Percentiles rank a stretch among this genome's conserved stretches.
Evolutionary conservation across 2,329 filamentous ascomycete species (phyloP).

Genomic region (Ophiosphaerella herpotricha): DNA sequence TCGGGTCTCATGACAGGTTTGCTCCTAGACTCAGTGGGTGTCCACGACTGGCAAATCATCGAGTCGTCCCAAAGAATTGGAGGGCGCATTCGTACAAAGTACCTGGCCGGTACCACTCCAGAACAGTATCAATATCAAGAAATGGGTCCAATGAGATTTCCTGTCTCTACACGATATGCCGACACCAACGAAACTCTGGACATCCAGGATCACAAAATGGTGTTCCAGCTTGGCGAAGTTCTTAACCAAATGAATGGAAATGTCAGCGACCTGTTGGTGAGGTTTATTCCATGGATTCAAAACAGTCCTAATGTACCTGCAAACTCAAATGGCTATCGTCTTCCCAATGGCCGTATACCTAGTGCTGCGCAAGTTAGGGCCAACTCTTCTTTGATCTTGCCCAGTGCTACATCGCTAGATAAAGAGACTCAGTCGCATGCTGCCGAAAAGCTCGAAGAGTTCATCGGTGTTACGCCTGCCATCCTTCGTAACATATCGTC

Average conservation of each 20-base stretch:
- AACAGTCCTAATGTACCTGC: constrained; percentile 58
- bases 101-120: constrained; percentile 62
- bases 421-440: constrained; percentile 23
- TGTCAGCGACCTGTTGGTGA: constrained; percentile 54
- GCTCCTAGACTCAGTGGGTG: constrained; percentile 57
- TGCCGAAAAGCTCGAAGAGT: constrained; percentile 23
- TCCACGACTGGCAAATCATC: constrained; percentile 65
- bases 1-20: constrained; percentile 63
- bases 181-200: constrained; percentile 61
- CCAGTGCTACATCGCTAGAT: constrained; percentile 20
- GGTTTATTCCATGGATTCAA: constrained; percentile 68
- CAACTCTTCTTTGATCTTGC: constrained; percentile 28
- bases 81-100: constrained; percentile 67
- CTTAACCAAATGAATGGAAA: constrained; percentile 65
- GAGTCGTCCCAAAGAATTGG: constrained; percentile 66
- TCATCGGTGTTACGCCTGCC: constrained; percentile 24
- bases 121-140: constrained; percentile 71
- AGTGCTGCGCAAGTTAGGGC: constrained; percentile 34
- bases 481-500: constrained; percentile 48
- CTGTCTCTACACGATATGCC: constrained; percentile 55
- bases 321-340: constrained; percentile 41
- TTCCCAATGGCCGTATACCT: constrained; percentile 42
- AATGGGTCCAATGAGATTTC: constrained; percentile 69
- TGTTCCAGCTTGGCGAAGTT: constrained; percentile 65
- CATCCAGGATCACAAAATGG: constrained; percentile 66